These are phyloP conservation scores for Kazachstania sp. DNA, from an alignment of 1,139 yeast genomes.

Conservation along the genomic window DNA sequence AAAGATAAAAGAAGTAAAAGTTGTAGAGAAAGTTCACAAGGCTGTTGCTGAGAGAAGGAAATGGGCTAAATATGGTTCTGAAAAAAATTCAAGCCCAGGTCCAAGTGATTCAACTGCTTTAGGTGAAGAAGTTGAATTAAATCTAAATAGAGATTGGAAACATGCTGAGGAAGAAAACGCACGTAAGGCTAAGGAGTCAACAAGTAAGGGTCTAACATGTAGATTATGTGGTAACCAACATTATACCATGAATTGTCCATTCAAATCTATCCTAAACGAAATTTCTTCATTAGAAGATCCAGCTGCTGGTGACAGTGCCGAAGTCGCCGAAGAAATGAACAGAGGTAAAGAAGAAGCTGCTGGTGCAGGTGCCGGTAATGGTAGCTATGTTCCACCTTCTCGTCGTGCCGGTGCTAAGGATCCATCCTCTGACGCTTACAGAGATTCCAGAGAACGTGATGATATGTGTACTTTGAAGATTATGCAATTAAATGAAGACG, in stretches of 20 bases:
- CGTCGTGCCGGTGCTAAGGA: slow-evolving; percentile 45
- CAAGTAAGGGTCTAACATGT: slow-evolving; percentile 55
- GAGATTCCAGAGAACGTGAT: slow-evolving; percentile 58
- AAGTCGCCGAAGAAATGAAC: slow-evolving; percentile 30
- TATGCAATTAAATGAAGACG: slow-evolving; percentile 81
- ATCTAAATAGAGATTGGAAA: slow-evolving; percentile 66
- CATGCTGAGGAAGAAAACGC: slow-evolving; percentile 51
- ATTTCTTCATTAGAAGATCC: slow-evolving; percentile 36
- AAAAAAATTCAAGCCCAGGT: slow-evolving; percentile 67
- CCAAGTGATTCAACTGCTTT: slow-evolving; percentile 85
- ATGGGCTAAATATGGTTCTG: slow-evolving; percentile 80
- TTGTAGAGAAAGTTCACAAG: slow-evolving; percentile 75
- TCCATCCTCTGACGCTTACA: slow-evolving; percentile 35
- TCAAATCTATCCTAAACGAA: slow-evolving; percentile 76
- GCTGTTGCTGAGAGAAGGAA: slow-evolving; percentile 63
- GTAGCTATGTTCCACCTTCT: slow-evolving; percentile 68
- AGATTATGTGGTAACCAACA: slow-evolving; percentile 93
- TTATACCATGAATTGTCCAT: slow-evolving; percentile 93
- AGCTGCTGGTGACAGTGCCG: slow-evolving; percentile 28
- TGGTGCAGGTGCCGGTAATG: slow-evolving; percentile 24
- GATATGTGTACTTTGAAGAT: slow-evolving; percentile 85
- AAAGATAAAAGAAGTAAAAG: slow-evolving; percentile 65
- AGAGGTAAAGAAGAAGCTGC: slow-evolving; percentile 19
- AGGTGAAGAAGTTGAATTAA: slow-evolving; percentile 71
- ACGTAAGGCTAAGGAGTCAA: slow-evolving; percentile 52